Evolutionary conservation across 129 eudicot genomes (phyloP).

Genomic region (Saussurea involucrata): DNA sequence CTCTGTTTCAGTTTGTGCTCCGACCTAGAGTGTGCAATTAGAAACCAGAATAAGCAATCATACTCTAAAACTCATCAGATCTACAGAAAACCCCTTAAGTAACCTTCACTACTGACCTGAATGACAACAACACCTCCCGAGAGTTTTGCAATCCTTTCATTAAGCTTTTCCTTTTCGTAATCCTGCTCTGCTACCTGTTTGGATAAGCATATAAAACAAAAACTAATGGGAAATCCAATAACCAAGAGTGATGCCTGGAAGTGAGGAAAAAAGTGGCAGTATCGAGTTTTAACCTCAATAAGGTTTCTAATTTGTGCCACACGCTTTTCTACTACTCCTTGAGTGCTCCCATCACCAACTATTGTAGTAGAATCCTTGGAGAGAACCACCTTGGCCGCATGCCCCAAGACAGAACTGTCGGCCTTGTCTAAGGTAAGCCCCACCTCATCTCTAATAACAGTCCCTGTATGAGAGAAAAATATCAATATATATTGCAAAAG

Average conservation of each 20-base stretch:
- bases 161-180: conserved; percentile 72
- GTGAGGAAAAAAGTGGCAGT: neutral
- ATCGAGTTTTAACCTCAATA: conserved; percentile 57
- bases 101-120: conserved; percentile 43
- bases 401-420: conserved; percentile 65
- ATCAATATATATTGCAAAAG: neutral
- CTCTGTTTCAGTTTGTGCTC: conserved; percentile 91
- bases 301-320: conserved; percentile 80
- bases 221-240: neutral
- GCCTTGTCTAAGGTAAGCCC: conserved; percentile 73
- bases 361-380: conserved; percentile 73
- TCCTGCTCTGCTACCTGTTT: conserved; percentile 55
- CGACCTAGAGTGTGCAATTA: conserved; percentile 40
- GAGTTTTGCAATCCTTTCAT: conserved; percentile 76
- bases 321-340: conserved; percentile 59
- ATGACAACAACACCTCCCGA: conserved; percentile 86
- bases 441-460: conserved; percentile 81
- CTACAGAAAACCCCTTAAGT: neutral
- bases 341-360: conserved; percentile 86
- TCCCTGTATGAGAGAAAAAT: conserved; percentile 36
- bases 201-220: neutral
- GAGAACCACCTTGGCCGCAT: conserved; percentile 72
- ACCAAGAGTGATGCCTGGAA: neutral
- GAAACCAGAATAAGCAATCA: neutral
- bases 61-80: neutral